phyloP scores from a whole-genome alignment of 441 rosid species.

The Sinapis alba region DNA sequence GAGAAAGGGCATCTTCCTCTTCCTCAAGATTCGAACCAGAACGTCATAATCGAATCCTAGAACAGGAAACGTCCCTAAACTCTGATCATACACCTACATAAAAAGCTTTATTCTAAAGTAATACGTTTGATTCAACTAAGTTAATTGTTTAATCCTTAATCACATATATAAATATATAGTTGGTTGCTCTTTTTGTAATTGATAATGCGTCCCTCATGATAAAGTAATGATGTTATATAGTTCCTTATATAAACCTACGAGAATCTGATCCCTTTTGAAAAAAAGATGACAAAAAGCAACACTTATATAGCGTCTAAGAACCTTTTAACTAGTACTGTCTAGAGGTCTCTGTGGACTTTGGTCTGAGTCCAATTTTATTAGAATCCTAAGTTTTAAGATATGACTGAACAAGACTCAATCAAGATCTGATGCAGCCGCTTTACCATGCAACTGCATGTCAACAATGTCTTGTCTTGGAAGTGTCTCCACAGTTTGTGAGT shows the following conservation, averaged over 20 bases:
- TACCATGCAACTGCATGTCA: constrained; percentile 80
- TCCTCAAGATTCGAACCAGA: constrained; percentile 48
- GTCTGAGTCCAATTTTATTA: neutral
- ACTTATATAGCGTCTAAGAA: neutral
- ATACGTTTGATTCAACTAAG: constrained; percentile 26
- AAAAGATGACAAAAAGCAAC: constrained; percentile 6
- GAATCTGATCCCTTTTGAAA: neutral
- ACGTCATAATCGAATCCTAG: constrained; percentile 25
- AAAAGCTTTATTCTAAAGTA: constrained; percentile 13
- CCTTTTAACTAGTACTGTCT: neutral
- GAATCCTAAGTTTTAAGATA: neutral
- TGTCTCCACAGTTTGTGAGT: constrained; percentile 38
- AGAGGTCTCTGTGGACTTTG: constrained; percentile 6
- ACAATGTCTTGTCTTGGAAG: constrained; percentile 85
- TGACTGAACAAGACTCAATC: constrained; percentile 11
- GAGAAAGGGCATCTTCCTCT: constrained; percentile 78
- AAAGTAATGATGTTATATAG: constrained; percentile 9
- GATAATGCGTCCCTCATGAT: constrained; percentile 1
- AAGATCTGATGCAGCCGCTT: constrained; percentile 26
- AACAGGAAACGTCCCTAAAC: constrained; percentile 6
- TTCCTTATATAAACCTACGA: constrained; percentile 5
- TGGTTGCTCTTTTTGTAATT: constrained; percentile 12
- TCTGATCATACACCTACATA: constrained; percentile 3
- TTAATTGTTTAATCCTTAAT: constrained; percentile 23
- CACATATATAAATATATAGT: constrained; percentile 2